Evolutionary conservation across 495 filamentous ascomycete genomes (phyloP), one percentile per base, ranked within the genome.

Genomic region (Cercophora scortea): DNA sequence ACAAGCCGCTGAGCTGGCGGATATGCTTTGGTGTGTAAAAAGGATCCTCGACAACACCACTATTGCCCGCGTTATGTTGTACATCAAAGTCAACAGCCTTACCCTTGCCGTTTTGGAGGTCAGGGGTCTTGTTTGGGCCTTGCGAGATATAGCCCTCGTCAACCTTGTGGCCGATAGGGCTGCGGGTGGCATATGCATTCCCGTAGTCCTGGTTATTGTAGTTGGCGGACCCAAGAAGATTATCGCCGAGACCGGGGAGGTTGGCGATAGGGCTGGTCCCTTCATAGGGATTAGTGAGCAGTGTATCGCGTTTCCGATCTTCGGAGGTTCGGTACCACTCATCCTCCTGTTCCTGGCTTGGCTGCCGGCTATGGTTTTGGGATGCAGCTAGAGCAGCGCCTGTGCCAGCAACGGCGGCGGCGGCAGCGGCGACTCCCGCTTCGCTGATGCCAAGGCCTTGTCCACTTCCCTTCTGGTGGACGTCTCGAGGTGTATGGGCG

Each of bases 101-200:
- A 49, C 68, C 75, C 25, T 76, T 79, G 40, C 69, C 69, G 13
- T 59, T 60, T 10, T 67, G 55, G 17, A 57, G 13, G 40, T 85
- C 81, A 2, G 88, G 88, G 13, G 81, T 85, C 54, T 81, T 82
- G 66, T 88, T 81, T 19, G 76, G 85, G 17, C 85, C 85, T 52
- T 88, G 88, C 13, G 91, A 95, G 45, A 90, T 87, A 64, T 96
- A 96, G 11, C 92, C 92, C 71, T 96, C 91, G 61, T 95, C 91
- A 34, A 70, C 66, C 56, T 70, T 73, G 55, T 62, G 65, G n/a
- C 59, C 65, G 36, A 72, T 49, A 46, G 75, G 76, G 54, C 72
- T 74, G 33, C 71, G 67, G 0, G 67, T 69, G 32, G 71, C 71
- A 52, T 78, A 78, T 12, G 54, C 64, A 55, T 66, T 66, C 32